phyloP scores from a whole-genome alignment of 2,329 filamentous ascomycete genomes.

The Grosmannia serpens region DNA sequence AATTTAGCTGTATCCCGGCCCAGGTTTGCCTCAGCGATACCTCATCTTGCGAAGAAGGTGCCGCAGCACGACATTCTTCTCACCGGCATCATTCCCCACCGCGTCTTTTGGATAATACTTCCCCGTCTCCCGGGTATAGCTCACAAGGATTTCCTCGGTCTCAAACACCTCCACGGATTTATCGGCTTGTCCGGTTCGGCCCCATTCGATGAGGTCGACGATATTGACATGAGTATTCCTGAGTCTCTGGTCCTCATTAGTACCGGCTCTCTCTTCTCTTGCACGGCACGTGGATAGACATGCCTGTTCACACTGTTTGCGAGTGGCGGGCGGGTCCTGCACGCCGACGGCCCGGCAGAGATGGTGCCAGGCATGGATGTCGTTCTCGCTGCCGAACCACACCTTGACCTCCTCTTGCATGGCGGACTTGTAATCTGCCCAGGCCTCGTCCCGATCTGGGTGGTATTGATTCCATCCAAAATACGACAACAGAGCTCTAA shows the following conservation, averaged over 20 bases:
- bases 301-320: background rate
- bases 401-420: constrained; percentile 1
- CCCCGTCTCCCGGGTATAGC: background rate
- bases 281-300: background rate
- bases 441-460: background rate
- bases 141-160: background rate
- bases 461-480: background rate
- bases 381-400: constrained; percentile 2
- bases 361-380: constrained; percentile 2
- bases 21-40: background rate
- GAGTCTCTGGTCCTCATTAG: background rate
- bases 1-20: background rate
- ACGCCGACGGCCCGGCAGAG: constrained; percentile 3
- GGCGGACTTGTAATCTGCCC: background rate
- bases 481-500: background rate
- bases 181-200: background rate
- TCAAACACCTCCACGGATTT: background rate
- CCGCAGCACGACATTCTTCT: constrained; percentile 4
- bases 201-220: constrained; percentile 5
- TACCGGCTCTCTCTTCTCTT: background rate
- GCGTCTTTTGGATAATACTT: background rate
- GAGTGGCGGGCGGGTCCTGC: background rate
- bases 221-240: constrained; percentile 5
- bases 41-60: background rate
- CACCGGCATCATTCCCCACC: background rate